A percentile compares a stretch with the other conserved stretches of the same genome.
These are phyloP conservation scores for Pseudogymnoascus sp. DNA, from an alignment of 2,329 filamentous ascomycete genomes.

Conservation along the genomic window DNA sequence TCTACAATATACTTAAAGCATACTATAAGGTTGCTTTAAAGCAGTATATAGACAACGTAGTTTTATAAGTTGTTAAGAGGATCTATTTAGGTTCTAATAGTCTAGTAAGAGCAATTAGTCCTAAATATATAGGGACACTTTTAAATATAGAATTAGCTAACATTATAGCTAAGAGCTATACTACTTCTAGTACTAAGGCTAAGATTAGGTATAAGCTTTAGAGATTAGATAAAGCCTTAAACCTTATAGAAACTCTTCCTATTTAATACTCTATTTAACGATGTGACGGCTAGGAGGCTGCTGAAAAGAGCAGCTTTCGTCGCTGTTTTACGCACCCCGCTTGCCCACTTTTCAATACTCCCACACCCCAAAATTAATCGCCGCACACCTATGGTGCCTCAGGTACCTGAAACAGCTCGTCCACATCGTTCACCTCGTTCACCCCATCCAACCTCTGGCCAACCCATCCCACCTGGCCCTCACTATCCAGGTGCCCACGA, in stretches of 20 bases:
- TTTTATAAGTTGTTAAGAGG: not conserved
- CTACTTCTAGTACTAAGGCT: not conserved
- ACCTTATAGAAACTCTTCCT: not conserved
- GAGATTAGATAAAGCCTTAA: not conserved
- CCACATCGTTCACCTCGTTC: too few relatives aligned
- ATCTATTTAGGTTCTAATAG: not conserved
- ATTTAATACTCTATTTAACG: not conserved
- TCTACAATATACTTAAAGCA: constrained; percentile 17
- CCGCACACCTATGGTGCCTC: too few relatives aligned
- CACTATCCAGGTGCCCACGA: too few relatives aligned
- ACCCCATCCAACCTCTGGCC: too few relatives aligned
- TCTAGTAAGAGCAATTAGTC: not conserved
- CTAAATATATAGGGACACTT: constrained; percentile 36
- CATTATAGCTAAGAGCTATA: not conserved
- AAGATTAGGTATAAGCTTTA: not conserved
- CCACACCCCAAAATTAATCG: not conserved
- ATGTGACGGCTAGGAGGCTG: not conserved
- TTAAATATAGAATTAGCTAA: constrained; percentile 57
- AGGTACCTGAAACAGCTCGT: too few relatives aligned
- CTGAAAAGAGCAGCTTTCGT: not conserved
- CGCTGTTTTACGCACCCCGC: not conserved
- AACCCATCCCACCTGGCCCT: too few relatives aligned
- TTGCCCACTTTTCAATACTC: not conserved
- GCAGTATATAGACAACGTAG: not conserved
- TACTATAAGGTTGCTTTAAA: not conserved